Base-by-base conservation (phyloP, 2,329 filamentous ascomycete species). In the Lomentospora prolificans region DNA sequence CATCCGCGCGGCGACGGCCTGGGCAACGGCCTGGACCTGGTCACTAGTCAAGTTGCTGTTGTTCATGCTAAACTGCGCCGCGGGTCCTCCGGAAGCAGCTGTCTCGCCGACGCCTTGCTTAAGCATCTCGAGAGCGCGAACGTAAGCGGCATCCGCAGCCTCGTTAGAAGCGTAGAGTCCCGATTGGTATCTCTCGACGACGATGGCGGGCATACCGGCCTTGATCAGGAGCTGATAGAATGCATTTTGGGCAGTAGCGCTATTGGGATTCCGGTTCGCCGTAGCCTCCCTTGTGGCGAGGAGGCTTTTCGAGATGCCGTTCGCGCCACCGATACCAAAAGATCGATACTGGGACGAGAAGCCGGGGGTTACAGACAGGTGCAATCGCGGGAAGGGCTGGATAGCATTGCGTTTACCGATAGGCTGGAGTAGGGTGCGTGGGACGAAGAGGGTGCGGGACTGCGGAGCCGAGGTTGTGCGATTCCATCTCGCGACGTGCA, bases 151-250 rank as follows among this genome's bases (percentile, higher is more conserved):
- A 57, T 95, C 89, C n/a, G 86, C 86, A 10, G 82, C 81, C 14
- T 83, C 69, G 67, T 92, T 96, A 19, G 82, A 83, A 9, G 91
- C 91, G 68, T 91, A 99, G 56, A 86, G 83, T 59, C 88, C 88
- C 14, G 87, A 90, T 66, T 90, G 85, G 69, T 96, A 94, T 64
- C 94, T 80, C 70, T 97, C 90, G 58, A 96, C 81, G 57, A 99
- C 76, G 60, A 99, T 95, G 53, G 90, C 86, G 17, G 92, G 89
- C 87, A 96, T 91, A 65, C 95, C 94, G 53, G 92, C 90, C 66
- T 88, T 87, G 56, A 96, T 78, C 12, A 99, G 81, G 50, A 91
- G 86, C 67, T 92, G 87, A 68, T 99, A 99, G 69, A 99, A 96
- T 14, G 89, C 86, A 68, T 92, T 94, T 69, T 99, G 94, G 19